Evolutionary conservation across 148 eudicot genomes (phyloP).

Genomic region (Rhododendron henanense): DNA sequence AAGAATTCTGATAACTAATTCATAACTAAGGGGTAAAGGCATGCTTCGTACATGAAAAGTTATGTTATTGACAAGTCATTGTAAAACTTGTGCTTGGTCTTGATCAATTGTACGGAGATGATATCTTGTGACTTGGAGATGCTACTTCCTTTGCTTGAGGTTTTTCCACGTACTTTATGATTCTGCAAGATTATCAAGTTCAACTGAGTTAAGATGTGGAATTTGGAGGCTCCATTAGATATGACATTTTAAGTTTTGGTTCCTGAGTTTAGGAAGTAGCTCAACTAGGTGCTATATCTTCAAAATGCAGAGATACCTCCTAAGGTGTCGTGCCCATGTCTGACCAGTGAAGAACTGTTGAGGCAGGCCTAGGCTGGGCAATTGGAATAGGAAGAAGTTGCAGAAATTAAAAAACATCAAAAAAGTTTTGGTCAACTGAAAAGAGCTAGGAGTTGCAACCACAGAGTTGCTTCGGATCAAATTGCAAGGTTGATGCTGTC

Average conservation of each 20-base stretch:
- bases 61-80: neutral
- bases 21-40: neutral
- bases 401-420: neutral
- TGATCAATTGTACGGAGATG: neutral
- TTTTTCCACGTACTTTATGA: neutral
- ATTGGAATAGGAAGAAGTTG: neutral
- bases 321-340: neutral
- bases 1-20: neutral
- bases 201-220: neutral
- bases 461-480: neutral
- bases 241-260: neutral
- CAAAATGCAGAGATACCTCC: too few relatives aligned
- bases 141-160: too few relatives aligned
- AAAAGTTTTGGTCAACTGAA: neutral
- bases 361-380: neutral
- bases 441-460: conserved; percentile 1
- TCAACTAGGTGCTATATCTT: neutral
- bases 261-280: neutral
- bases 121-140: neutral
- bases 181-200: neutral
- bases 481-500: neutral
- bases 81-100: too few relatives aligned
- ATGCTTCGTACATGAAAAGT: neutral
- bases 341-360: neutral
- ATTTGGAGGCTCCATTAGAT: neutral